Evolutionary conservation across 2,329 filamentous ascomycete genomes (phyloP).

Genomic region (Calonectria multiphialidica): DNA sequence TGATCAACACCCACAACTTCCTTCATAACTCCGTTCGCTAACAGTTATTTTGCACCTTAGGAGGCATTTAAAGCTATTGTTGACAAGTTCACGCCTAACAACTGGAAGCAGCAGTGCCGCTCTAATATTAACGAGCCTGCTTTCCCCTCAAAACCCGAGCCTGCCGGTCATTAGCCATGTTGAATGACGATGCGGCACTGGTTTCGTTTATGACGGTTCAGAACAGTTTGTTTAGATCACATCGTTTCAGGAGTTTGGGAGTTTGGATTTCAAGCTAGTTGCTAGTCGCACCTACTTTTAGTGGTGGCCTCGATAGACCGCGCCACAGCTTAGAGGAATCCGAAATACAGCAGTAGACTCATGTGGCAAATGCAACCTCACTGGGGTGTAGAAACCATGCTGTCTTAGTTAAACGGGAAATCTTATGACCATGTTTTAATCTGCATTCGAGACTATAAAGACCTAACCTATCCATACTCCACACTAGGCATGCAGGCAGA

Average conservation of each 20-base stretch:
- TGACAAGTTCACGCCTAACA: slow-evolving; percentile 86
- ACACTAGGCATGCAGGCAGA: slow-evolving; percentile 43
- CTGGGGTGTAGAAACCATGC: neutral
- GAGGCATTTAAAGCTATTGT: slow-evolving; percentile 93
- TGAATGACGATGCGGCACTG: neutral
- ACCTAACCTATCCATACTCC: slow-evolving; percentile 42
- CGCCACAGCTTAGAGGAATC: neutral
- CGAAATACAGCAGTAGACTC: neutral
- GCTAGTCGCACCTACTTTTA: neutral
- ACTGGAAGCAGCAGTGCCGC: slow-evolving; percentile 76
- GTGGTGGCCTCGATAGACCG: neutral
- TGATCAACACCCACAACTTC: neutral
- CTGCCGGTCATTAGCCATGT: slow-evolving; percentile 59
- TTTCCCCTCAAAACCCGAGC: slow-evolving; percentile 62
- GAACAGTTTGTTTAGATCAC: neutral
- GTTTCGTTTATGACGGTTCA: neutral
- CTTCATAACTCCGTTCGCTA: neutral
- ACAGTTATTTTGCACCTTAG: slow-evolving; percentile 51
- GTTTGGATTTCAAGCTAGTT: neutral
- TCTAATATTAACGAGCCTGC: slow-evolving; percentile 56
- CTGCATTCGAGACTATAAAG: slow-evolving; percentile 42
- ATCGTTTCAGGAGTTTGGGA: neutral
- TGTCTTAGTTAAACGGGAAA: neutral
- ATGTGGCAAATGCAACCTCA: neutral
- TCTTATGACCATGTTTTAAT: slow-evolving; percentile 39